Percentiles rank a stretch among this genome's conserved stretches.
phyloP scores from a whole-genome alignment of 441 rosid species.

The Breynia disticha region DNA sequence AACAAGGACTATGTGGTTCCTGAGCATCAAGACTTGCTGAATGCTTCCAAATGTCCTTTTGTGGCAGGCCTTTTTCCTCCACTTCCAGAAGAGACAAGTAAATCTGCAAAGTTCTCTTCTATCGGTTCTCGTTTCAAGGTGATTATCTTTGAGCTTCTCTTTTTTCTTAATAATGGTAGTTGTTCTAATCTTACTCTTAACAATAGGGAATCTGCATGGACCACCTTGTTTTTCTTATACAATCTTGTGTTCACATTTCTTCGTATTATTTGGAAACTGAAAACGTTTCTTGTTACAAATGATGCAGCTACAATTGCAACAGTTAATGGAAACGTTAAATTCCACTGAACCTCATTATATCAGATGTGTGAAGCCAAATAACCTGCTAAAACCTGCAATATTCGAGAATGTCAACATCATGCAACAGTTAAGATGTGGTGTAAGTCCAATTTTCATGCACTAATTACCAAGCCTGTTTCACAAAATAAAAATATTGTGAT shows the following conservation, averaged over 20 bases:
- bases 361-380: conserved; percentile 98
- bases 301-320: conserved; percentile 85
- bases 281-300: conserved; percentile 20
- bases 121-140: conserved; percentile 99
- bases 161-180: neutral
- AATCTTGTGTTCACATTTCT: conserved; percentile 4
- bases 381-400: conserved; percentile 80
- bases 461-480: no score
- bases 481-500: neutral
- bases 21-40: conserved; percentile 86
- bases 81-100: conserved; percentile 80
- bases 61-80: conserved; percentile 91
- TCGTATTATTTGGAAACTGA: conserved; percentile 8
- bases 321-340: conserved; percentile 83
- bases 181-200: no score
- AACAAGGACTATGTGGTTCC: conserved; percentile 98
- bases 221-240: conserved; percentile 2
- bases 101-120: conserved; percentile 94
- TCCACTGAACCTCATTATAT: conserved; percentile 97
- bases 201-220: neutral
- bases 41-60: conserved; percentile 71
- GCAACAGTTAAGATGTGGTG: conserved; percentile 97
- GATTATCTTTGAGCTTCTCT: conserved; percentile 13
- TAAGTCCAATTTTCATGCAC: conserved; percentile 34
- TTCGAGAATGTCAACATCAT: conserved; percentile 95